Evolutionary conservation across 75 land plant genomes (phyloP).

Genomic region (Larix kaempferi): DNA sequence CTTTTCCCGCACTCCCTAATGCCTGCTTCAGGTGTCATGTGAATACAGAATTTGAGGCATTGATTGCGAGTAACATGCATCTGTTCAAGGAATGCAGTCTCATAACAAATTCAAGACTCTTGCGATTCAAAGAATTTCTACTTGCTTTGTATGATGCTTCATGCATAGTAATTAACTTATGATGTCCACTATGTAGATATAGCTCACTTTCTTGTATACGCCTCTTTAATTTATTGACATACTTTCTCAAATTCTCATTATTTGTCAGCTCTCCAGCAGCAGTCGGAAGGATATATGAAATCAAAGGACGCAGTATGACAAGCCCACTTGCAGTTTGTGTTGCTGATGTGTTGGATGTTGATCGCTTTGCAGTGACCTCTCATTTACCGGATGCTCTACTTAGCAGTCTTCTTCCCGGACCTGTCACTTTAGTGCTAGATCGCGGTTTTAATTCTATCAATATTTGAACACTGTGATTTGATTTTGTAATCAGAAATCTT

Average conservation of each 20-base stretch:
- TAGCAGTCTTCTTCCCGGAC: constrained; percentile 81
- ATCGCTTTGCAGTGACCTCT: constrained; percentile 57
- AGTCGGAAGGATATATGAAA: constrained; percentile 78
- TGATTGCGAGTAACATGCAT: neutral
- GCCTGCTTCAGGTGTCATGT: too few relatives aligned
- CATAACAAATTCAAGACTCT: neutral
- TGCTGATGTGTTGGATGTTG: constrained; percentile 71
- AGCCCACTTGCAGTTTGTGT: constrained; percentile 94
- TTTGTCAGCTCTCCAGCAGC: constrained; percentile 70
- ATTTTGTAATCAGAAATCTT: constrained; percentile 3
- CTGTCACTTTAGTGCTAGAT: constrained; percentile 80
- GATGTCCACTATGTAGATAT: neutral
- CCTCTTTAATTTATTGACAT: neutral
- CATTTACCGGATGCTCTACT: constrained; percentile 85
- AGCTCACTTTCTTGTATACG: neutral
- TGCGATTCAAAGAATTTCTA: neutral
- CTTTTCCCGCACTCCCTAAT: too few relatives aligned
- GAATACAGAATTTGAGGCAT: neutral
- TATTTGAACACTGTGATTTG: neutral
- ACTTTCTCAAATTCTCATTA: neutral
- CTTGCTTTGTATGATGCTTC: neutral
- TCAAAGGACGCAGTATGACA: constrained; percentile 79
- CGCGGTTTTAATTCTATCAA: constrained; percentile 45
- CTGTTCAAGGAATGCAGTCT: neutral
- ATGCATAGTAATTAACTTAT: neutral